phyloP scores from a whole-genome alignment of 2,329 filamentous ascomycete species.

The Zymoseptoria brevis region DNA sequence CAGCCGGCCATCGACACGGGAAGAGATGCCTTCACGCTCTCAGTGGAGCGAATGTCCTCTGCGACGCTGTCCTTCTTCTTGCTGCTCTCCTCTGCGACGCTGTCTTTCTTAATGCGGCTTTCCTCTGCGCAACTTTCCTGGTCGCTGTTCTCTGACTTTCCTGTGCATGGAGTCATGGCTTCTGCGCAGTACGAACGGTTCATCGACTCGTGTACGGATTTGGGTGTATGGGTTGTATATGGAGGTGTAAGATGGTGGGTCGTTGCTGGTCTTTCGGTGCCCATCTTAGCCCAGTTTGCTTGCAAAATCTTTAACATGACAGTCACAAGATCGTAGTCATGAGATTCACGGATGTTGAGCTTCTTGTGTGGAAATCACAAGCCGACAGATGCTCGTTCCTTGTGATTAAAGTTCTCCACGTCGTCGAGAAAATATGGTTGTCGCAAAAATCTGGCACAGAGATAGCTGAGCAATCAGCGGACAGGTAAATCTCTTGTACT shows the following conservation, averaged over 20 bases:
- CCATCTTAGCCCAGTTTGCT: not conserved
- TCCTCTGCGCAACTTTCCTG: no score
- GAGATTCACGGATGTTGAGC: not conserved
- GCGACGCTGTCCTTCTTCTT: no score
- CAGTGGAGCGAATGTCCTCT: not conserved
- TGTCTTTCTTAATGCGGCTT: not conserved
- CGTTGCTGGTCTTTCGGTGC: not conserved
- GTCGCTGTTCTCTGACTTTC: no score
- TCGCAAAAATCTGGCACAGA: not conserved
- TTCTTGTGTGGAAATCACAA: not conserved
- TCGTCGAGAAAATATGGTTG: not conserved
- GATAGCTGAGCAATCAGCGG: not conserved
- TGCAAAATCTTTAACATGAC: no score
- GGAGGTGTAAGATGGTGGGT: not conserved
- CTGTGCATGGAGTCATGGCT: not conserved
- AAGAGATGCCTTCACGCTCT: not conserved
- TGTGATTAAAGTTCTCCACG: not conserved
- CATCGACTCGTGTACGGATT: not conserved
- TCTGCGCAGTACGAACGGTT: not conserved
- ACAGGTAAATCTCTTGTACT: not conserved
- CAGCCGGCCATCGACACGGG: not conserved
- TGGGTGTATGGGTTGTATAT: not conserved
- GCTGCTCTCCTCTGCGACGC: not conserved
- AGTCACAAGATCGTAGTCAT: not conserved
- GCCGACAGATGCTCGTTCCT: not conserved